phyloP scores from a whole-genome alignment of 2,329 filamentous ascomycete genomes.

The Dothideomycetes sp. region DNA sequence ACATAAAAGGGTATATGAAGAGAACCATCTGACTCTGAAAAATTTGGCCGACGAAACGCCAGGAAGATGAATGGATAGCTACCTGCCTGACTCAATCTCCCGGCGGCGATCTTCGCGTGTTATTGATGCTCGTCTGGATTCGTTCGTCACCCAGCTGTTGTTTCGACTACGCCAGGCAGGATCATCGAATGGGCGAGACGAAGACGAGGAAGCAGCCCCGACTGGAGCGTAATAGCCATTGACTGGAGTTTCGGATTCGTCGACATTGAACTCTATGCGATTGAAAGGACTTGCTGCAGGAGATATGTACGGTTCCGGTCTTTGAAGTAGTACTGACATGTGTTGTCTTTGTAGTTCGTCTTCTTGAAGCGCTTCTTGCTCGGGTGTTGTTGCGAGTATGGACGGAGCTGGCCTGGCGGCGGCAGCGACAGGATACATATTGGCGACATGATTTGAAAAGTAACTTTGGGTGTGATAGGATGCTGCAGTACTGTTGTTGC shows the following conservation, averaged over 20 bases:
- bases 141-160: not conserved
- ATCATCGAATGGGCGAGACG: not conserved
- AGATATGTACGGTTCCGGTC: constrained; percentile 8
- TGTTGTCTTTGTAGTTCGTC: constrained; percentile 43
- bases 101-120: constrained; percentile 8
- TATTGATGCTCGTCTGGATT: not conserved
- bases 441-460: constrained; percentile 37
- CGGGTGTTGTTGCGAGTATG: constrained; percentile 13
- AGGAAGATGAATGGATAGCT: too few species aligned
- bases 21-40: too few species aligned
- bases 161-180: constrained; percentile 2
- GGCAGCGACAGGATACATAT: constrained; percentile 38
- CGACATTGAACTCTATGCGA: constrained; percentile 15
- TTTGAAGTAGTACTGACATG: constrained; percentile 38
- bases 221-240: constrained; percentile 6
- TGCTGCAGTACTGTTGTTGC: constrained; percentile 8
- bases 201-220: not conserved
- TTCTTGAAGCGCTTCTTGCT: constrained; percentile 32
- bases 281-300: constrained; percentile 7
- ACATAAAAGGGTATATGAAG: too few species aligned
- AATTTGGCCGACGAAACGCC: too few species aligned
- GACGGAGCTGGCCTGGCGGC: constrained; percentile 19
- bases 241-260: constrained; percentile 11
- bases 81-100: constrained; percentile 10
- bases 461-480: constrained; percentile 30